Evolutionary conservation across 371 early-diverging fungal species (phyloP).

Genomic region (Homolaphlyctis polyrhiza): DNA sequence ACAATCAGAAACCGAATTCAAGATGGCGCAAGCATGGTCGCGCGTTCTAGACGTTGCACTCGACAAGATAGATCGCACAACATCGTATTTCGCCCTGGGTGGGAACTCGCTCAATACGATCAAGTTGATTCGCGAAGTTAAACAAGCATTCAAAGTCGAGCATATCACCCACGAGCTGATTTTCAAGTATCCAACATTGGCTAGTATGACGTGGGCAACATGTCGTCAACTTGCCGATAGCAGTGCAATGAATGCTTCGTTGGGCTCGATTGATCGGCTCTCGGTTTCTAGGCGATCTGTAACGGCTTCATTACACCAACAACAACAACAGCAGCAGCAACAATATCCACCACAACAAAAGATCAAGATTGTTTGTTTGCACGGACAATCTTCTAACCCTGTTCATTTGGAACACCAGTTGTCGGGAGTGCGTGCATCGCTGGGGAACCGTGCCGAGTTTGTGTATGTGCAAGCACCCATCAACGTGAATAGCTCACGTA

Average conservation of each 20-base stretch:
- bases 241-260: too few species aligned
- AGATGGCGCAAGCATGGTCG: slow-evolving; percentile 15
- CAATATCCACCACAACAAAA: too few species aligned
- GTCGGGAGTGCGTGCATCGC: background rate
- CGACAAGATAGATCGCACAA: background rate
- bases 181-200: background rate
- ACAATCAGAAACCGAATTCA: background rate
- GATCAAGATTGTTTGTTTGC: slow-evolving; percentile 1
- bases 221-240: too few species aligned
- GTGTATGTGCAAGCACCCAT: background rate
- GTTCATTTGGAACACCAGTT: background rate
- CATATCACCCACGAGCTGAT: background rate
- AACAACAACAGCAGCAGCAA: too few species aligned
- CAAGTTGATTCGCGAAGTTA: background rate
- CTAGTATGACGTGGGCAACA: background rate
- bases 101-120: slow-evolving; percentile 22
- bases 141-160: background rate
- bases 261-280: too few species aligned
- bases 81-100: slow-evolving; percentile 28
- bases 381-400: background rate
- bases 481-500: background rate
- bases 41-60: slow-evolving; percentile 9
- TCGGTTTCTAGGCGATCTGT: too few species aligned
- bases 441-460: slow-evolving; percentile 2
- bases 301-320: too few species aligned